A percentile compares a stretch with the other conserved stretches of the same genome.
Evolutionary conservation across 371 early-diverging fungal species (phyloP).

Genomic region (Parasitella parasitica): DNA sequence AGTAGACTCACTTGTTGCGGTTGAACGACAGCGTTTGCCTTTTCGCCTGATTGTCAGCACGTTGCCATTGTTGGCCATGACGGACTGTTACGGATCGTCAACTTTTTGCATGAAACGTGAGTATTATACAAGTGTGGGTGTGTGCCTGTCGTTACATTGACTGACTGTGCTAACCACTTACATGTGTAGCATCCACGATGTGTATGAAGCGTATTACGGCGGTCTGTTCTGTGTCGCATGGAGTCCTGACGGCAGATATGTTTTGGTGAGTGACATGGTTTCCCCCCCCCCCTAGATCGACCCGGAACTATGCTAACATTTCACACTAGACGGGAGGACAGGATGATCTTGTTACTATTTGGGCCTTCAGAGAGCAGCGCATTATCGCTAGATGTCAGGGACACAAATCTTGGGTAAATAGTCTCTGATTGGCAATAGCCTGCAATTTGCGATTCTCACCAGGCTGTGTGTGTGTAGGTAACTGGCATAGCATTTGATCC

Average conservation of each 20-base stretch:
- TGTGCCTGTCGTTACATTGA: neutral
- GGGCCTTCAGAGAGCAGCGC: slow-evolving; percentile 75
- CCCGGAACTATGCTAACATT: no score
- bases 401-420: slow-evolving; percentile 92
- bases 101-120: slow-evolving; percentile 66
- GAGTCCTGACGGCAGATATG: slow-evolving; percentile 90
- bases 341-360: slow-evolving; percentile 94
- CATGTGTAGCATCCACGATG: slow-evolving; percentile 67
- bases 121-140: no score
- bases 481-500: slow-evolving; percentile 89
- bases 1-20: no score
- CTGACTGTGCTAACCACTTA: neutral
- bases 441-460: no score
- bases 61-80: slow-evolving; percentile 78
- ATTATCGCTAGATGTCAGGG: slow-evolving; percentile 93
- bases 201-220: slow-evolving; percentile 83
- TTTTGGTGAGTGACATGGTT: slow-evolving; percentile 72
- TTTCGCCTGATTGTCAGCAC: slow-evolving; percentile 87
- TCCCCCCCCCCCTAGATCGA: no score
- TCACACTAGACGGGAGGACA: slow-evolving; percentile 81
- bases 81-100: slow-evolving; percentile 74
- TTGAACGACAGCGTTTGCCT: slow-evolving; percentile 60
- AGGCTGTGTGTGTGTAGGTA: slow-evolving; percentile 56
- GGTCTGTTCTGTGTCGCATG: slow-evolving; percentile 85
- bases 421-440: no score